A percentile compares a stretch with the other conserved stretches of the same genome.
These are phyloP conservation scores for Ciborinia camelliae DNA, from an alignment of 2,329 filamentous ascomycete genomes.

Conservation along the genomic window DNA sequence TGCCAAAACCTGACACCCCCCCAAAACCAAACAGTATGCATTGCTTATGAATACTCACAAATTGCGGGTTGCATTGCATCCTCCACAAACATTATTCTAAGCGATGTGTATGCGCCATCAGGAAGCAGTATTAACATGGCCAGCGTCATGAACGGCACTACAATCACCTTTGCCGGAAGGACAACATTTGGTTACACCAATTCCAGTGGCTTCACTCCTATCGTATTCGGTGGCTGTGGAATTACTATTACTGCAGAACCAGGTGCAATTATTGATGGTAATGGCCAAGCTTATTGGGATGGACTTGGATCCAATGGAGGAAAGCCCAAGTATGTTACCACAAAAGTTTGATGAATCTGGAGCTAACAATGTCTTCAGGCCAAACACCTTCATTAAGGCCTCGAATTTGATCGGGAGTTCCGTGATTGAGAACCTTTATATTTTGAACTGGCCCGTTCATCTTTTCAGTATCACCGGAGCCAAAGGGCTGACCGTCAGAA, in stretches of 20 bases:
- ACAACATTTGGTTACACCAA: constrained; percentile 43
- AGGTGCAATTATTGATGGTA: constrained; percentile 54
- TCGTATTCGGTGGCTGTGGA: constrained; percentile 53
- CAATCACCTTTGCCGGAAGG: constrained; percentile 59
- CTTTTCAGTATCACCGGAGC: constrained; percentile 46
- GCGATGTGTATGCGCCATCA: constrained; percentile 53
- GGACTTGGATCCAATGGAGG: constrained; percentile 56
- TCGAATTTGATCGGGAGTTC: constrained; percentile 50
- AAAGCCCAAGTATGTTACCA: constrained; percentile 29
- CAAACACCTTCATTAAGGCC: constrained; percentile 53
- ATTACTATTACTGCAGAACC: constrained; percentile 52
- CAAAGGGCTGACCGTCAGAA: constrained; percentile 44
- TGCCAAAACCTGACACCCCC: no score
- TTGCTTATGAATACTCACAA: constrained; percentile 41
- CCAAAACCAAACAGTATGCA: constrained; percentile 6
- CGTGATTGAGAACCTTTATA: constrained; percentile 47
- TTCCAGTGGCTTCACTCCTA: constrained; percentile 28
- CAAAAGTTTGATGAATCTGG: not conserved
- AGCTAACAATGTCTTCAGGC: constrained; percentile 46
- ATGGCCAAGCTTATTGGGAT: constrained; percentile 56
- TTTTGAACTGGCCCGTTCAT: constrained; percentile 54
- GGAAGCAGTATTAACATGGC: constrained; percentile 56
- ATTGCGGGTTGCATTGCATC: constrained; percentile 48
- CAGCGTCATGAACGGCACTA: constrained; percentile 48
- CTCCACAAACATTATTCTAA: constrained; percentile 55